A percentile compares a stretch with the other conserved stretches of the same genome.
Conservation (phyloP, 805 yeast species). For the Suhomyces prunicola region DNA sequence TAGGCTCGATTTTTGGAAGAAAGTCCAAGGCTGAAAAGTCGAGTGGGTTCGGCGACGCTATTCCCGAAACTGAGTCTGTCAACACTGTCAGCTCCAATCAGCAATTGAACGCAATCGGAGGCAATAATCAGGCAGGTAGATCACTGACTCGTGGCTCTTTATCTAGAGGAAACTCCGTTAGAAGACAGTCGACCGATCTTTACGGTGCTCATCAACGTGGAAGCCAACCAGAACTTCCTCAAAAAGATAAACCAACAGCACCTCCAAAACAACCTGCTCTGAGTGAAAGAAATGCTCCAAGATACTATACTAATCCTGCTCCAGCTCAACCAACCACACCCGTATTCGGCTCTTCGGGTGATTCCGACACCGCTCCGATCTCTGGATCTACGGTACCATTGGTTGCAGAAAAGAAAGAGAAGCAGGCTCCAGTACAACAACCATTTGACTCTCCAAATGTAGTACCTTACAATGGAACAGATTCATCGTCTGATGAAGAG, state of each 20-base stretch:
- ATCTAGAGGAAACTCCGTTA: constrained; percentile 11
- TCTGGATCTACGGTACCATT: background rate
- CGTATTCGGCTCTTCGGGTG: background rate
- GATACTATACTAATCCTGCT: constrained; percentile 9
- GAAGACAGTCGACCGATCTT: constrained; percentile 9
- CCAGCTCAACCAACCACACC: background rate
- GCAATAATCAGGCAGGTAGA: constrained; percentile 1
- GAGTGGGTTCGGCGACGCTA: constrained; percentile 17
- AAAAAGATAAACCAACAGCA: background rate
- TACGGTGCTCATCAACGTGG: background rate
- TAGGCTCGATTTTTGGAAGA: constrained; percentile 73
- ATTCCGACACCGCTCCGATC: background rate
- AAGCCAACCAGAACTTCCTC: background rate
- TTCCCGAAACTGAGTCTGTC: constrained; percentile 34
- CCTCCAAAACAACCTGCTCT: background rate
- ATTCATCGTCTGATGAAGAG: constrained; percentile 31
- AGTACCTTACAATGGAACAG: constrained; percentile 26
- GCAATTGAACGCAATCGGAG: constrained; percentile 3
- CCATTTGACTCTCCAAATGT: constrained; percentile 32
- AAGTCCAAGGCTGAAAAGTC: constrained; percentile 43
- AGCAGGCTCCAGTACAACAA: background rate
- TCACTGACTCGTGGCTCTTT: constrained; percentile 8
- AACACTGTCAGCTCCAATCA: constrained; percentile 14
- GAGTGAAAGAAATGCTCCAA: background rate
- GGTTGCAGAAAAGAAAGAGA: background rate